phyloP scores from a whole-genome alignment of 2,329 filamentous ascomycete genomes.

The Xylaria sp. region DNA sequence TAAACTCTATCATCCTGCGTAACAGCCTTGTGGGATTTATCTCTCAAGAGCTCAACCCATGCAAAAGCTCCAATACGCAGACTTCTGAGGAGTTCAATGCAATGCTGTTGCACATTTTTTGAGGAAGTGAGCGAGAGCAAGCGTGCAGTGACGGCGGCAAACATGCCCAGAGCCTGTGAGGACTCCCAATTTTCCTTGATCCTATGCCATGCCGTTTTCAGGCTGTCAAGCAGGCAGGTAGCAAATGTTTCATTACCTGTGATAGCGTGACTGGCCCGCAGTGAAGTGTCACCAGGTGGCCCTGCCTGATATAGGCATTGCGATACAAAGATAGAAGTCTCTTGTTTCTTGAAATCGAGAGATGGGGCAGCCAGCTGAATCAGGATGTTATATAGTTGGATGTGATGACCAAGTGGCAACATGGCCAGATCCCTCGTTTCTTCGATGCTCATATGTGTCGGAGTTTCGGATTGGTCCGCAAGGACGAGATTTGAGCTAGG shows the following conservation, averaged over 20 bases:
- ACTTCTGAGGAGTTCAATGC: constrained; percentile 8
- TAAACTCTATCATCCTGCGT: constrained; percentile 1
- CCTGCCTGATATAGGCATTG: constrained; percentile 23
- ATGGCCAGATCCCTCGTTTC: constrained; percentile 6
- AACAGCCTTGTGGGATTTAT: constrained; percentile 1
- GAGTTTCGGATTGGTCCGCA: constrained; percentile 9
- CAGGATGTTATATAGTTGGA: constrained; percentile 6
- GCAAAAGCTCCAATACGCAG: constrained; percentile 13
- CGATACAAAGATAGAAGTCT: constrained; percentile 15
- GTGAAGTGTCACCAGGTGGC: not conserved
- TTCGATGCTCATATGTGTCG: constrained; percentile 3
- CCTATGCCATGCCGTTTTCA: constrained; percentile 8
- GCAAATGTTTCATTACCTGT: constrained; percentile 1
- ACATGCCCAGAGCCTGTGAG: constrained; percentile 8
- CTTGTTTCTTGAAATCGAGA: constrained; percentile 17
- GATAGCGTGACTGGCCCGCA: constrained; percentile 9
- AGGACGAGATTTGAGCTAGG: constrained; percentile 12
- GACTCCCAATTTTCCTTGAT: constrained; percentile 22
- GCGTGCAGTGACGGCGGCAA: constrained; percentile 2
- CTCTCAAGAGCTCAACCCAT: constrained; percentile 14
- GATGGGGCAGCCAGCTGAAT: constrained; percentile 18
- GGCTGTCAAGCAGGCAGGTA: constrained; percentile 2
- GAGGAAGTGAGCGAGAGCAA: constrained; percentile 12
- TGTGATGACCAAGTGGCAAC: constrained; percentile 8
- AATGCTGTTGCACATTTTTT: not conserved